phyloP scores from a whole-genome alignment of 1,139 yeast genomes.

The Suhomyces coccinellae region DNA sequence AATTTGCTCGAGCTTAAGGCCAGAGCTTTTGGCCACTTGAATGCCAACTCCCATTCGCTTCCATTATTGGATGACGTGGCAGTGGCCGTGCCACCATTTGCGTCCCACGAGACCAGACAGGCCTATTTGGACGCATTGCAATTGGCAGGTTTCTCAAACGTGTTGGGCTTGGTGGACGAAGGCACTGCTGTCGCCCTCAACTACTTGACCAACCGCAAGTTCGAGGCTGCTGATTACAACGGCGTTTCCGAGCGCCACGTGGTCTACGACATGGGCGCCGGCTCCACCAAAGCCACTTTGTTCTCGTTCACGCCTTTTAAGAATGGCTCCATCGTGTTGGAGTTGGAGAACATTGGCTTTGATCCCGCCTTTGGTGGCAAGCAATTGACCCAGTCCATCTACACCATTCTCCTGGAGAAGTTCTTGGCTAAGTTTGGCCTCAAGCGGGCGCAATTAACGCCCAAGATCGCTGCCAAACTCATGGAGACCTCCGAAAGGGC shows the following conservation, averaged over 20 bases:
- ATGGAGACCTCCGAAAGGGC: conserved; percentile 86
- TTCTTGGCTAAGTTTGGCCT: conserved; percentile 50
- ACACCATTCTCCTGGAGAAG: conserved; percentile 57
- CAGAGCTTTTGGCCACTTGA: conserved; percentile 56
- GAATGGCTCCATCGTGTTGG: conserved; percentile 45
- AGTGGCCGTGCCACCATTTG: conserved; percentile 76
- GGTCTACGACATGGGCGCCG: conserved; percentile 91
- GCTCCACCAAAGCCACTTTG: conserved; percentile 83
- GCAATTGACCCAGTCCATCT: conserved; percentile 62
- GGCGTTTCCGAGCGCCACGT: conserved; percentile 58
- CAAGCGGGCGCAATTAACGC: conserved; percentile 38
- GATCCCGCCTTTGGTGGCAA: conserved; percentile 75
- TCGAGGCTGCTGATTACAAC: conserved; percentile 37
- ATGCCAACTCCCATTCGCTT: conserved; percentile 27
- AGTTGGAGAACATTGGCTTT: conserved; percentile 70
- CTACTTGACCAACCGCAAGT: conserved; percentile 55
- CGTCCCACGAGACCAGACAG: conserved; percentile 61
- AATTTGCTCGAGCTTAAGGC: conserved; percentile 60
- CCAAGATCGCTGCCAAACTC: conserved; percentile 65
- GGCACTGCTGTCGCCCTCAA: conserved; percentile 89
- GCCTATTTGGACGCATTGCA: conserved; percentile 74
- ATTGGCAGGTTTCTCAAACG: conserved; percentile 62
- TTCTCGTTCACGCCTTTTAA: conserved; percentile 58
- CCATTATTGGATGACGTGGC: conserved; percentile 61
- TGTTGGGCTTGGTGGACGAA: conserved; percentile 76